phyloP scores from a whole-genome alignment of 495 filamentous ascomycete species.

The Penicillium desertorum region DNA sequence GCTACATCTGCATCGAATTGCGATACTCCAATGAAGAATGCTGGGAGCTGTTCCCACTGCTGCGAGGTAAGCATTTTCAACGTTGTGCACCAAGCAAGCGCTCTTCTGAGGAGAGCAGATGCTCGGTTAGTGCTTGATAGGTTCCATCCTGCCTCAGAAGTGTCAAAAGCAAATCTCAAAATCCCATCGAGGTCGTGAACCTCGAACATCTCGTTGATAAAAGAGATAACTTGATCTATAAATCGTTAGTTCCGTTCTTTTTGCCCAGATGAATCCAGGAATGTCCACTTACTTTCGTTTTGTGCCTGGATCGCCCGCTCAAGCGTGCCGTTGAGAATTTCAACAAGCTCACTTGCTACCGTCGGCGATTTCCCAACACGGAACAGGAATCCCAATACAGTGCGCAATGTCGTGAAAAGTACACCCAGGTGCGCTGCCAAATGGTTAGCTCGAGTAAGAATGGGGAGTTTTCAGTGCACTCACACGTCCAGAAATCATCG shows the following conservation, averaged over 20 bases:
- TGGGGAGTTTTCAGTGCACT: not conserved
- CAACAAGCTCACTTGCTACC: slow-evolving; percentile 40
- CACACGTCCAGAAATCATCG: slow-evolving; percentile 33
- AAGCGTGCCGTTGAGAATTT: slow-evolving; percentile 42
- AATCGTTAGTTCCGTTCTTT: not conserved
- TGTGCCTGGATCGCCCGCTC: slow-evolving; percentile 36
- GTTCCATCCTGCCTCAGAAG: slow-evolving; percentile 32
- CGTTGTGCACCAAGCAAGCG: slow-evolving; percentile 37
- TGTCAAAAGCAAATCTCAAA: slow-evolving; percentile 32
- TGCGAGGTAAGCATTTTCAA: slow-evolving; percentile 28
- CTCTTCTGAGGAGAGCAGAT: slow-evolving; percentile 42
- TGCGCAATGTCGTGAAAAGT: slow-evolving; percentile 28
- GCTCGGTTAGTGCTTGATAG: slow-evolving; percentile 37
- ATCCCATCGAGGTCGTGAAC: slow-evolving; percentile 32
- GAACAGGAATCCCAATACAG: slow-evolving; percentile 31
- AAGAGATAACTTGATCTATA: slow-evolving; percentile 24
- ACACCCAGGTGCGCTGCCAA: slow-evolving; percentile 30
- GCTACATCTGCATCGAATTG: slow-evolving; percentile 39
- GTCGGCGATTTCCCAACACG: slow-evolving; percentile 39
- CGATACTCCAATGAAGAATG: slow-evolving; percentile 31
- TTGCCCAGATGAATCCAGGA: not conserved
- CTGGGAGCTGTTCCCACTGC: slow-evolving; percentile 21
- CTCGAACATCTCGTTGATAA: slow-evolving; percentile 30
- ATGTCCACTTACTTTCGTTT: slow-evolving; percentile 28
- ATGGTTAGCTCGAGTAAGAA: not conserved